Base-by-base conservation (phyloP, 495 filamentous ascomycete genomes). In the Penicillium daleae region DNA sequence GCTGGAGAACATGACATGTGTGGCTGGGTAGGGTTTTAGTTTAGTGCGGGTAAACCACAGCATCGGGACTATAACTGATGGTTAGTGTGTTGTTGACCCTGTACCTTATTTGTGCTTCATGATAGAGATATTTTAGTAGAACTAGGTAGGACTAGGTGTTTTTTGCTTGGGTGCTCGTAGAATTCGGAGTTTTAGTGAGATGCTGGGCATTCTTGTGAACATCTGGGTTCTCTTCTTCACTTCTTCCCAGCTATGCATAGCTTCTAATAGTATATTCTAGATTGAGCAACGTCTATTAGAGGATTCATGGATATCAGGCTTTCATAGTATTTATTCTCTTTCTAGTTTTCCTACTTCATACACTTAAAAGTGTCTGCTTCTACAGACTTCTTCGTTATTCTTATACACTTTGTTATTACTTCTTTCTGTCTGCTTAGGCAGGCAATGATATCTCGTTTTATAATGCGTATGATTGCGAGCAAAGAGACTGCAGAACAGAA, bases 1-100 rank as follows among this genome's bases (percentile, higher is more conserved):
- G 42, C 42, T 46, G 56, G 35, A 39, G 39, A 57, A 59, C 15
- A 51, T 33, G 42, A 46, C 55, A 57, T 57, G 49, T 27, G 49
- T 51, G 49, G 49, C 49, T 51, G 49, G 26, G 49, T 46, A 52
- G 24, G 13, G 31, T 32, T 52, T 4, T 17, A 17, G 49, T 17
- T 51, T 17, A 51, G 24, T 51, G 27, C 49, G 49, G 49, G 24
- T 29, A 33, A 42, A 48, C 62, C 62, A 35, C 9, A 37, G 39
- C 29, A 35, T 60, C 49, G 62, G 62, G 49, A 54, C 17, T 21
- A 37, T 42, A 12, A 13, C 21, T 46, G 42, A 24, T 46, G 9
- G 7, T 22, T 46, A 12, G 19, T 42, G 6, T 42, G n/a, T 42
- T 21, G n/a, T n/a, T 21, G 40, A 24, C 19, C 21, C 21, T 2